These are phyloP conservation scores for Salvia sclarea DNA, from an alignment of 305 asterid genomes.

Conservation along the genomic window DNA sequence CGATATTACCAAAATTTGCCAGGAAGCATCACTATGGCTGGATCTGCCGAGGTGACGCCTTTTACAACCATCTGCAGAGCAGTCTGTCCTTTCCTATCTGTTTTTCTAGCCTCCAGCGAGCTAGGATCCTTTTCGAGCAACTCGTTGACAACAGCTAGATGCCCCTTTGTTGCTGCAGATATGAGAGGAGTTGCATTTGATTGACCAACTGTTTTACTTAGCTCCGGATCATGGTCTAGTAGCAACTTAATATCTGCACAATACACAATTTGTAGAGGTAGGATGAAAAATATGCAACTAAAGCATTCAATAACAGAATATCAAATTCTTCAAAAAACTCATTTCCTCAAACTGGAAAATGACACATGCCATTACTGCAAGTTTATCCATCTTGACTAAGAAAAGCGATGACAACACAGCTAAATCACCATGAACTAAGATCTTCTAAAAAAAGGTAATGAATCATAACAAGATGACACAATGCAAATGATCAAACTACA, in stretches of 20 bases:
- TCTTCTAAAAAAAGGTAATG: neutral
- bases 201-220: conserved; percentile 66
- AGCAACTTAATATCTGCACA: conserved; percentile 64
- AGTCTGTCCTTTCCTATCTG: conserved; percentile 89
- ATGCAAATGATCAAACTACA: neutral
- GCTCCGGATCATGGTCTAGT: conserved; percentile 62
- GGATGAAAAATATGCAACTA: neutral
- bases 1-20: conserved; percentile 70
- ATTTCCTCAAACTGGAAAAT: too few relatives aligned
- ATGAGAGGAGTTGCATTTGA: conserved; percentile 86
- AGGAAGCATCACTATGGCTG: conserved; percentile 83
- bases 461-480: neutral
- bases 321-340: neutral
- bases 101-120: conserved; percentile 67
- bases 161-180: conserved; percentile 86
- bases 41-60: conserved; percentile 74
- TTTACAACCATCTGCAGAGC: conserved; percentile 87
- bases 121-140: conserved; percentile 64
- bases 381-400: neutral
- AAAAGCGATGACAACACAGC: neutral
- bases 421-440: neutral
- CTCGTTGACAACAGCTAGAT: conserved; percentile 71
- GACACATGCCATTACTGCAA: too few relatives aligned
- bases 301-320: neutral
- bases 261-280: neutral